phyloP scores from a whole-genome alignment of 495 filamentous ascomycete genomes.

The Penicillium pulvis region DNA sequence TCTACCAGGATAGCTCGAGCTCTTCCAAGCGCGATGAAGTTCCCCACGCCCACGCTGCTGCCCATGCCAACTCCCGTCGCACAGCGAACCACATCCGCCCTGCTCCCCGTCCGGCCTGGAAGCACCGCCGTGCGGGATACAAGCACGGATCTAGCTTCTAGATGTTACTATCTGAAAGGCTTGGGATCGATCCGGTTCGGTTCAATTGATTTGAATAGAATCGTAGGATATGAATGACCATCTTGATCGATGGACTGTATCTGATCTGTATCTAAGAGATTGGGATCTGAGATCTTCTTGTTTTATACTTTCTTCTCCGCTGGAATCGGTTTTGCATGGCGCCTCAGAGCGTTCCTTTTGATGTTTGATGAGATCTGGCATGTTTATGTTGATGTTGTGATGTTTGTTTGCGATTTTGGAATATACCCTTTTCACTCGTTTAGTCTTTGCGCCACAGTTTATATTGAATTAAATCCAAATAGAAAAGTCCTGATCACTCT shows the following conservation, averaged over 20 bases:
- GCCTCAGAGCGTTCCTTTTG: background rate
- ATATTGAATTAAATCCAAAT: background rate
- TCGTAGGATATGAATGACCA: background rate
- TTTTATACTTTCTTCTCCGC: background rate
- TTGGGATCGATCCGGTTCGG: background rate
- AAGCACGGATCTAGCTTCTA: background rate
- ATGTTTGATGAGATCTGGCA: conserved; percentile 1
- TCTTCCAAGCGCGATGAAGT: conserved; percentile 10
- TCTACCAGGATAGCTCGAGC: conserved; percentile 49
- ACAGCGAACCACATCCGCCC: background rate
- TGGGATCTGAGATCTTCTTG: conserved; percentile 1
- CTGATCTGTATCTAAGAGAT: background rate
- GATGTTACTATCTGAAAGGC: background rate
- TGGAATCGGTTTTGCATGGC: conserved; percentile 6
- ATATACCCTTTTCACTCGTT: background rate
- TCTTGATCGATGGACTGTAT: background rate
- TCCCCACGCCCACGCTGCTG: conserved; percentile 3
- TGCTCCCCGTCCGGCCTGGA: background rate
- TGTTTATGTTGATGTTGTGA: conserved; percentile 1
- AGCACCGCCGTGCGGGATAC: background rate
- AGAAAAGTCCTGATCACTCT: background rate
- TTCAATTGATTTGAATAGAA: conserved; percentile 1
- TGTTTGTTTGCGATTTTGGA: background rate
- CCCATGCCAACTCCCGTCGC: background rate
- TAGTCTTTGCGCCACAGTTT: background rate